Percentiles rank a stretch among this genome's conserved stretches.
phyloP scores from a whole-genome alignment of 345 rosid genomes.

The Euclidium syriacum region DNA sequence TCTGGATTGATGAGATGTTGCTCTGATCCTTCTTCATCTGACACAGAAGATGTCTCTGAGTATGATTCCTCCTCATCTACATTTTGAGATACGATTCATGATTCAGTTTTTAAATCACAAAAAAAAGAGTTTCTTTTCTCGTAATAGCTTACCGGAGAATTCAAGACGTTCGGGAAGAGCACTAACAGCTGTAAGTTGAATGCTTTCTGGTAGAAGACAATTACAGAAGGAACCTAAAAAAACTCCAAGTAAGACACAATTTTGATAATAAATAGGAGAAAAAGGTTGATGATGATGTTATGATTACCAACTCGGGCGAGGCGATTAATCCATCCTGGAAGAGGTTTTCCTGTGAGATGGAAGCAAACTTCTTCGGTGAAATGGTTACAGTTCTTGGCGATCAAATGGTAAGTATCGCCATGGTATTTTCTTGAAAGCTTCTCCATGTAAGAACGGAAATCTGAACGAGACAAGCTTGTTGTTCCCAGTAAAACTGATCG shows the following conservation, averaged over 20 bases:
- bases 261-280: too few relatives aligned
- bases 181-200: constrained; percentile 72
- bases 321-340: constrained; percentile 96
- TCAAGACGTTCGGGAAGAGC: constrained; percentile 71
- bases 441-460: constrained; percentile 78
- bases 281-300: neutral
- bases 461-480: constrained; percentile 59
- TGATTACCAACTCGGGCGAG: constrained; percentile 72
- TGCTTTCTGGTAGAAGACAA: constrained; percentile 85
- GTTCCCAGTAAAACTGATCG: constrained; percentile 73
- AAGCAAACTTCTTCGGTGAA: constrained; percentile 73
- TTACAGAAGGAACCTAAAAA: constrained; percentile 82
- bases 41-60: constrained; percentile 52
- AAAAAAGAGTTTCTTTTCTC: neutral
- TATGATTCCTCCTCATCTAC: constrained; percentile 51
- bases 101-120: neutral
- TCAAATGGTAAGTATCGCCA: constrained; percentile 90
- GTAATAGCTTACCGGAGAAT: constrained; percentile 54
- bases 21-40: constrained; percentile 54
- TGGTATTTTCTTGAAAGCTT: constrained; percentile 63
- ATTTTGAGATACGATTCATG: neutral
- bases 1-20: constrained; percentile 60
- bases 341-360: constrained; percentile 71
- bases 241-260: neutral
- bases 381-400: constrained; percentile 98